phyloP scores from a whole-genome alignment of 1,284 basidiomycete genomes.

The Singerocomus rubriflavus region DNA sequence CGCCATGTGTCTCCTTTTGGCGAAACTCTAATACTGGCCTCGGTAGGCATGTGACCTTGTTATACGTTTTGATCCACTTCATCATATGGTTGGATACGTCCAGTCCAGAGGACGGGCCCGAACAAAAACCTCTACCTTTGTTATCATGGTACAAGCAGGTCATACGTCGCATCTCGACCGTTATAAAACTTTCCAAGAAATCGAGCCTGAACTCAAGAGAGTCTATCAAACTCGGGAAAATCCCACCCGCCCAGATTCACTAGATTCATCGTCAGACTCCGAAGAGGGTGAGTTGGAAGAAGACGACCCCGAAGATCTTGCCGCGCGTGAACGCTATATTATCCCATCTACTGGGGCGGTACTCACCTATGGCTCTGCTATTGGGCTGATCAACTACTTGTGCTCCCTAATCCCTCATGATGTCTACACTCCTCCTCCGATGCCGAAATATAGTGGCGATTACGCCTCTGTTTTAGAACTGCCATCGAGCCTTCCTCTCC shows the following conservation, averaged over 20 bases:
- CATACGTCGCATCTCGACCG: conserved; percentile 50
- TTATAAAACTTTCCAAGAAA: conserved; percentile 56
- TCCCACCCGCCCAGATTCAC: conserved; percentile 29
- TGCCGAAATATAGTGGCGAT: conserved; percentile 60
- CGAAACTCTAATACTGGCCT: conserved; percentile 2
- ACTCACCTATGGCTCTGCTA: conserved; percentile 71
- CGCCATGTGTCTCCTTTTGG: not conserved
- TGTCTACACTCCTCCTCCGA: conserved; percentile 55
- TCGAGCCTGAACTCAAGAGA: conserved; percentile 60
- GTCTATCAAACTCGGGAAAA: conserved; percentile 55
- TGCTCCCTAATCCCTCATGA: conserved; percentile 76
- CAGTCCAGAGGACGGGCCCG: conserved; percentile 84
- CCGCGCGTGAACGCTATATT: conserved; percentile 66
- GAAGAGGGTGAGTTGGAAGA: conserved; percentile 37
- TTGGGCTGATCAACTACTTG: conserved; percentile 65
- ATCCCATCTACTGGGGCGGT: conserved; percentile 70
- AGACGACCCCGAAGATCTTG: conserved; percentile 53
- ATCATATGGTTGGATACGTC: conserved; percentile 78
- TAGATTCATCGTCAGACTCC: conserved; percentile 30
- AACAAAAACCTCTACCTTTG: conserved; percentile 68
- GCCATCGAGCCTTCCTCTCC: conserved; percentile 66
- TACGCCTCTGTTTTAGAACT: conserved; percentile 58
- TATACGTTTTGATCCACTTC: conserved; percentile 73
- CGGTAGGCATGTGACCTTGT: conserved; percentile 77
- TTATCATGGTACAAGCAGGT: conserved; percentile 72